Conservation (phyloP, 2,329 filamentous ascomycete genomes). For the Colletotrichum cordylinicola region DNA sequence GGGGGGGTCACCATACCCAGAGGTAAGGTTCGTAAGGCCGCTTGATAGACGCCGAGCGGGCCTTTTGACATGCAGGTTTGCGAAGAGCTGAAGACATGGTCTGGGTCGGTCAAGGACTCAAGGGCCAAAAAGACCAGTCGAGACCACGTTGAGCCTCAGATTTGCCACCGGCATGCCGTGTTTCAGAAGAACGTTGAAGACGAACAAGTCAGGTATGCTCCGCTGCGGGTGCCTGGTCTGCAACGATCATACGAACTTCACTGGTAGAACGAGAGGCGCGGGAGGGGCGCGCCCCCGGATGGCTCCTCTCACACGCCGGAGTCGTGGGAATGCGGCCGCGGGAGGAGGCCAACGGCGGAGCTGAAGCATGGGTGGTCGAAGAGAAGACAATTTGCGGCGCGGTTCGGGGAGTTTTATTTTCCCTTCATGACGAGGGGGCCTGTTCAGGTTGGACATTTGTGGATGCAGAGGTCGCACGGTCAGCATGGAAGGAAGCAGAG, state of each 20-base stretch:
- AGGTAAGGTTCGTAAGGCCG: neutral
- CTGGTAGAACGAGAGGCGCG: neutral
- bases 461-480: neutral
- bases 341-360: constrained; percentile 11
- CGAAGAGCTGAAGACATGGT: neutral
- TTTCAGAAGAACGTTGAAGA: neutral
- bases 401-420: neutral
- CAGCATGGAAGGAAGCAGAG: neutral
- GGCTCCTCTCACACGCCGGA: neutral
- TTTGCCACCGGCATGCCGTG: constrained; percentile 5
- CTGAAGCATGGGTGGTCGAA: neutral
- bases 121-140: neutral
- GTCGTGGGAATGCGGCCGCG: neutral
- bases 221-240: neutral
- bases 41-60: constrained; percentile 1
- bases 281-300: neutral
- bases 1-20: neutral
- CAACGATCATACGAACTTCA: neutral
- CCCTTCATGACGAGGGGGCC: neutral
- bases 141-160: constrained; percentile 12
- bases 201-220: neutral
- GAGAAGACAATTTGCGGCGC: neutral
- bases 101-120: neutral
- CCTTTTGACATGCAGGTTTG: neutral
- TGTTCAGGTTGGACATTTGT: neutral